Evolutionary conservation across 2,329 filamentous ascomycete species (phyloP).

Genomic region (Colletotrichum karsti): DNA sequence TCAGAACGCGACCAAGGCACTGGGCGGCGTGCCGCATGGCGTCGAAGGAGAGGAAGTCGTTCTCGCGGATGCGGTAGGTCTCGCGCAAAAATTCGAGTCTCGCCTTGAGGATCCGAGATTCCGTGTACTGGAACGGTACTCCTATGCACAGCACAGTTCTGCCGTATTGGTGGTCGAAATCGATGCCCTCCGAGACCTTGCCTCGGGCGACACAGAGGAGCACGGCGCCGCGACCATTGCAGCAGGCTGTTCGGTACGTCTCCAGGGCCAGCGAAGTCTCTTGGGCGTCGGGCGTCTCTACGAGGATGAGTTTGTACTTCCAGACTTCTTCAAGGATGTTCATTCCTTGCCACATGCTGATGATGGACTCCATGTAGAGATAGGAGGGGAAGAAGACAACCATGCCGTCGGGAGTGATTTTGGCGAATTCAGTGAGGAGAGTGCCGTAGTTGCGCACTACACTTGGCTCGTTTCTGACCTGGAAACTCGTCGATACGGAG

Average conservation of each 20-base stretch:
- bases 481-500: conserved; percentile 90
- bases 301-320: conserved; percentile 98
- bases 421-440: conserved; percentile 92
- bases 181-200: conserved; percentile 97
- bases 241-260: conserved; percentile 96
- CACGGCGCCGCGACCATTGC: conserved; percentile 93
- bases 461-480: conserved; percentile 93
- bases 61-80: conserved; percentile 95
- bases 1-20: conserved; percentile 90
- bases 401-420: conserved; percentile 94
- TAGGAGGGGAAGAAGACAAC: conserved; percentile 99
- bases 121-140: conserved; percentile 98
- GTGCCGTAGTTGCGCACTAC: conserved; percentile 98
- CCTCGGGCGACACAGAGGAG: conserved; percentile 94
- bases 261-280: conserved; percentile 96
- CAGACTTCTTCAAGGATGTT: conserved; percentile 96
- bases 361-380: conserved; percentile 98
- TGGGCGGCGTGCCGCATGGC: conserved; percentile 99
- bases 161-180: conserved; percentile 99
- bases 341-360: conserved; percentile 99
- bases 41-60: conserved; percentile 98
- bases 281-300: conserved; percentile 96
- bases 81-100: conserved; percentile 95
- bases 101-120: conserved; percentile 95
- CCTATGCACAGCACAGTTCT: conserved; percentile 96